These are phyloP conservation scores for Thielaviopsis populi DNA, from an alignment of 2,329 filamentous ascomycete species.

Conservation along the genomic window DNA sequence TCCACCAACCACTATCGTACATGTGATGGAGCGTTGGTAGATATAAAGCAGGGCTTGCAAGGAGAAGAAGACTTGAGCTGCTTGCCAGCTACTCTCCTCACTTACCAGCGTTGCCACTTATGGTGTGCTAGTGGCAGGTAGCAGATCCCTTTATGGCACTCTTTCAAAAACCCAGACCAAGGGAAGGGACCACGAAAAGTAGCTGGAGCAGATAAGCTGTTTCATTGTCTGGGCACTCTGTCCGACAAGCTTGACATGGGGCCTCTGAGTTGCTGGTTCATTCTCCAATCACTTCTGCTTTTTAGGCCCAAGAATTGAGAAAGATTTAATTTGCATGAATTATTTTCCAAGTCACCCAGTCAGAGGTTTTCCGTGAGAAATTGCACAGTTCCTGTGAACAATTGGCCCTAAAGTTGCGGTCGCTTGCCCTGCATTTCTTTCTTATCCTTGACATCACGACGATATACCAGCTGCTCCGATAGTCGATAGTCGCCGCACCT, in stretches of 20 bases:
- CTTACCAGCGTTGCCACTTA: neutral
- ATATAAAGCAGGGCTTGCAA: neutral
- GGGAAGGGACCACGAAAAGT: neutral
- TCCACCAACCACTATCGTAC: neutral
- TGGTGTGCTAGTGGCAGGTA: neutral
- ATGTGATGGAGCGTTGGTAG: neutral
- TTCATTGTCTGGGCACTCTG: constrained; percentile 7
- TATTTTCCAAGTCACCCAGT: neutral
- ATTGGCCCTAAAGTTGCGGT: neutral
- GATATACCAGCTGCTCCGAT: neutral
- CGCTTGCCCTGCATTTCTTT: neutral
- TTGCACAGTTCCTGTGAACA: constrained; percentile 1
- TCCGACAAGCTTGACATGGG: constrained; percentile 11
- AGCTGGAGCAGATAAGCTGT: constrained; percentile 3
- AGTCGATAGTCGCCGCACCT: neutral
- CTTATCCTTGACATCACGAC: neutral
- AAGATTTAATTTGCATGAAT: constrained; percentile 4
- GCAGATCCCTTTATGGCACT: neutral
- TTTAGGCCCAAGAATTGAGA: neutral
- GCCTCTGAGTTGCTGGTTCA: constrained; percentile 6
- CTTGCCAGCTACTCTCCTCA: neutral
- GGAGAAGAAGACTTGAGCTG: neutral
- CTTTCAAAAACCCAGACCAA: neutral
- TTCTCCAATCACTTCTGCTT: neutral
- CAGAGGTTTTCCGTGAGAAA: constrained; percentile 1